These are phyloP conservation scores for Plectranthus barbatus DNA, from an alignment of 257 asterid species.

Conservation along the genomic window DNA sequence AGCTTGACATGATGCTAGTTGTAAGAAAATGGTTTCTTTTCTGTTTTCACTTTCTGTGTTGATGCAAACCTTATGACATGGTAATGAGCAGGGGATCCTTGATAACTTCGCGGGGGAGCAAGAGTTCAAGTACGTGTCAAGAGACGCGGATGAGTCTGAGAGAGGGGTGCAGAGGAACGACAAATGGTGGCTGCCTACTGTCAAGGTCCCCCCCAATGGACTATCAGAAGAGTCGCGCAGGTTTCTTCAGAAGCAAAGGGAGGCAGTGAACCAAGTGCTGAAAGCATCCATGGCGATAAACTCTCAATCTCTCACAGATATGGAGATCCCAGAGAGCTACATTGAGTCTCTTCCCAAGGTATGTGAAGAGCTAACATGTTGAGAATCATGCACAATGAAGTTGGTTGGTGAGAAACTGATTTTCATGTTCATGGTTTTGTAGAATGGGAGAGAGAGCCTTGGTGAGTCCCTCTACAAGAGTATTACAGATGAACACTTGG, in stretches of 20 bases:
- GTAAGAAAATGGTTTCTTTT: constrained; percentile 27
- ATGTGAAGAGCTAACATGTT: not conserved
- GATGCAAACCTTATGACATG: not conserved
- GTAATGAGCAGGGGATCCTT: constrained; percentile 36
- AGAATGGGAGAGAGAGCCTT: constrained; percentile 82
- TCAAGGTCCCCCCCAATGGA: constrained; percentile 70
- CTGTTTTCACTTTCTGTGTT: not conserved
- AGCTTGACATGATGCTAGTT: constrained; percentile 69
- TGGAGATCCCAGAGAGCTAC: constrained; percentile 86
- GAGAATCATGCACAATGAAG: not conserved
- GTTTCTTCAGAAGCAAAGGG: constrained; percentile 58
- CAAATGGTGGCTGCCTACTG: constrained; percentile 89
- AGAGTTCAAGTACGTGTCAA: constrained; percentile 64
- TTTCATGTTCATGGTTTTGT: not conserved
- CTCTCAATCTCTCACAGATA: constrained; percentile 72
- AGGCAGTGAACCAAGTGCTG: constrained; percentile 66
- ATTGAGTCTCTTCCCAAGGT: constrained; percentile 89
- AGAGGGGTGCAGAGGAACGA: constrained; percentile 52
- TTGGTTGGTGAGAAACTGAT: not conserved
- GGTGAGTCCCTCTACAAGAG: constrained; percentile 66
- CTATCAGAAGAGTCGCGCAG: constrained; percentile 52
- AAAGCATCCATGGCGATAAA: constrained; percentile 90
- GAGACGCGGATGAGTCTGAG: constrained; percentile 64
- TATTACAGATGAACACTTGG: constrained; percentile 68
- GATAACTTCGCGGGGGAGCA: constrained; percentile 53